phyloP scores from a whole-genome alignment of 164 flowering plant genomes.

The Umbellularia californica region DNA sequence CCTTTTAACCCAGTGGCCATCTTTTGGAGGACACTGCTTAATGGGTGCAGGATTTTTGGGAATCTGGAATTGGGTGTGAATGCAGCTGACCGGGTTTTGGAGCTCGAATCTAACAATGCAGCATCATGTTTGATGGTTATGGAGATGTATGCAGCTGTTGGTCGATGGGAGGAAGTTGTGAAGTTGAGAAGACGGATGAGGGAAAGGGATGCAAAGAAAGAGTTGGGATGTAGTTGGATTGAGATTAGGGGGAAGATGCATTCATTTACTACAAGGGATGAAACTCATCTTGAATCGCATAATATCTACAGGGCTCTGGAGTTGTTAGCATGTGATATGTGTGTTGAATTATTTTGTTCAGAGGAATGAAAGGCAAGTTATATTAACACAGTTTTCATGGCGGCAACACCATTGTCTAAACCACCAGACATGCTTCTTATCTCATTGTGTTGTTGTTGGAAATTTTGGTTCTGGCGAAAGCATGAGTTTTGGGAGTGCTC shows the following conservation, averaged over 20 bases:
- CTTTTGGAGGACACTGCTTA: conserved; percentile 33
- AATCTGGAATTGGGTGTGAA: conserved; percentile 20
- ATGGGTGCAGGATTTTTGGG: conserved; percentile 29
- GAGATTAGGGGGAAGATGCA: conserved; percentile 25
- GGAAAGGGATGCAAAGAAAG: conserved; percentile 22
- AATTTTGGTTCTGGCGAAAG: background rate
- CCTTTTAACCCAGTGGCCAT: conserved; percentile 19
- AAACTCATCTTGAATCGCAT: conserved; percentile 26
- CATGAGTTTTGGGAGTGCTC: no score
- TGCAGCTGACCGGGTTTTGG: conserved; percentile 20
- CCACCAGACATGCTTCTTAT: background rate
- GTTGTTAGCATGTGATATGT: conserved; percentile 15
- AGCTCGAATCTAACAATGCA: conserved; percentile 25
- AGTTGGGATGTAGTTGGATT: conserved; percentile 30
- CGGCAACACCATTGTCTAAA: background rate
- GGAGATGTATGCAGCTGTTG: conserved; percentile 24
- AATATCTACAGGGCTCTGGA: conserved; percentile 18
- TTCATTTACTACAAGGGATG: conserved; percentile 27
- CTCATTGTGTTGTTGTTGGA: background rate
- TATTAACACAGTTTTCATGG: background rate
- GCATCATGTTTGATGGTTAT: conserved; percentile 21
- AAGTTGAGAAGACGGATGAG: conserved; percentile 23
- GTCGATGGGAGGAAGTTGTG: conserved; percentile 14
- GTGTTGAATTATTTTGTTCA: no score
- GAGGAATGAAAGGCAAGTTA: background rate